Evolutionary conservation across 176 grass and related monocot genomes (phyloP).

Genomic region (Luzula sylvatica): DNA sequence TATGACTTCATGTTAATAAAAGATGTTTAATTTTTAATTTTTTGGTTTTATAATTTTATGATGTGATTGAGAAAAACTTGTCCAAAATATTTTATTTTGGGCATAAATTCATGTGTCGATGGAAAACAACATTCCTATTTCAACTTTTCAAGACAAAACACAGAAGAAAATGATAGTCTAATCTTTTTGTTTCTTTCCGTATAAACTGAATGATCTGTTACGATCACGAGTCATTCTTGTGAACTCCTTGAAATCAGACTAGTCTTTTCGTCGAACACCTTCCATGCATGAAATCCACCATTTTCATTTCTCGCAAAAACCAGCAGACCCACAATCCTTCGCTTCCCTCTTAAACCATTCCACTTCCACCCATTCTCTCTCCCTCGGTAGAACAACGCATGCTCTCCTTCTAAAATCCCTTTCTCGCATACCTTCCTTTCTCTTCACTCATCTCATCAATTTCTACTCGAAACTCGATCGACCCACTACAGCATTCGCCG

Average conservation of each 20-base stretch:
- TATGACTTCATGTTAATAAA: too few relatives aligned
- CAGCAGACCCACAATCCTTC: conserved; percentile 35
- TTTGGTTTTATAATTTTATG: too few relatives aligned
- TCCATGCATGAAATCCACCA: not conserved
- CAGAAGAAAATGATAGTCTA: too few relatives aligned
- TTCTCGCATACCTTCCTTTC: conserved; percentile 43
- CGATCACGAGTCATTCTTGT: too few relatives aligned
- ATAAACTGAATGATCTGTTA: too few relatives aligned
- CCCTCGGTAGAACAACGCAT: conserved; percentile 47
- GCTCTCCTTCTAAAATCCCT: conserved; percentile 36
- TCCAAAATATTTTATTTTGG: too few relatives aligned
- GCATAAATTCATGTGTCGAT: too few relatives aligned
- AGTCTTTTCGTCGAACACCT: conserved; percentile 2
- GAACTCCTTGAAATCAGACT: too few relatives aligned
- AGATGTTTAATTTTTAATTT: not conserved
- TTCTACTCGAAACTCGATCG: conserved; percentile 82
- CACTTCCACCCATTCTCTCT: conserved; percentile 29
- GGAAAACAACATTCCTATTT: too few relatives aligned
- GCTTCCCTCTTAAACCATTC: conserved; percentile 39
- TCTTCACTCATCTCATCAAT: conserved; percentile 68
- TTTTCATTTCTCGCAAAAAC: not conserved
- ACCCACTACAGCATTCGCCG: conserved; percentile 30
- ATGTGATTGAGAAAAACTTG: too few relatives aligned
- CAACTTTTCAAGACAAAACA: too few relatives aligned
- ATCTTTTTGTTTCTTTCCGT: too few relatives aligned